phyloP scores from a whole-genome alignment of 805 yeast genomes.

The Hanseniaspora hatyaiensis region DNA sequence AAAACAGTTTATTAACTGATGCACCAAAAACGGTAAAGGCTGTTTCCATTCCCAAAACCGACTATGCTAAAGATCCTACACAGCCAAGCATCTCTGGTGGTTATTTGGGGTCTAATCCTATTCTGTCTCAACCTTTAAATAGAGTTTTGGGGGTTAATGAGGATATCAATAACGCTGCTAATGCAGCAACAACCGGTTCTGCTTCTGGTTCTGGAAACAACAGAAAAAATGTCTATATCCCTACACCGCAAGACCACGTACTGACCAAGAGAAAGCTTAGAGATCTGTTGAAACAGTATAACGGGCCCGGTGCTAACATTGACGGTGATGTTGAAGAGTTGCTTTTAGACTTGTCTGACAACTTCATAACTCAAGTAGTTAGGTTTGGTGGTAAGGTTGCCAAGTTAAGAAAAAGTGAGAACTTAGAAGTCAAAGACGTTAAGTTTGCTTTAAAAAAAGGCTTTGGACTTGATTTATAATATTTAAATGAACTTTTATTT shows the following conservation, averaged over 20 bases:
- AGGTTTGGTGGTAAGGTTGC: slow-evolving; percentile 90
- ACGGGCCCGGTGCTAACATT: slow-evolving; percentile 80
- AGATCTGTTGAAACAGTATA: slow-evolving; percentile 73
- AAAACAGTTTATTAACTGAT: slow-evolving; percentile 15
- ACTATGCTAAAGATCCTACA: slow-evolving; percentile 23
- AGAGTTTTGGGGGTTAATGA: slow-evolving; percentile 39
- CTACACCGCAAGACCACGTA: slow-evolving; percentile 76
- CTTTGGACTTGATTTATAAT: slow-evolving; percentile 10
- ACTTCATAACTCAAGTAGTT: slow-evolving; percentile 81
- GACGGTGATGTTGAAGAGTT: slow-evolving; percentile 95
- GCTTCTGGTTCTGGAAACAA: slow-evolving; percentile 74
- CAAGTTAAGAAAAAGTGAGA: slow-evolving; percentile 81
- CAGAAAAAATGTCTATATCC: slow-evolving; percentile 64
- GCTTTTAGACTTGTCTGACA: slow-evolving; percentile 85
- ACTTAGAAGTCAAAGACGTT: slow-evolving; percentile 76
- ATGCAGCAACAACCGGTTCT: slow-evolving; percentile 47
- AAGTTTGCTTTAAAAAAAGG: slow-evolving; percentile 74
- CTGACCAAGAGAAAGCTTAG: slow-evolving; percentile 78
- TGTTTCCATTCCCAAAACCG: slow-evolving; percentile 34
- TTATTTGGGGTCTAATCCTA: slow-evolving; percentile 47
- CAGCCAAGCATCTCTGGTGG: slow-evolving; percentile 62
- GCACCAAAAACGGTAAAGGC: slow-evolving; percentile 19
- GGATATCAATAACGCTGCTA: slow-evolving; percentile 37
- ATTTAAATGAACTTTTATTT: too few relatives aligned
- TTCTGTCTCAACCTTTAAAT: slow-evolving; percentile 52